Evolutionary conservation across 164 flowering plant species (phyloP).

Genomic region (Piper betle): DNA sequence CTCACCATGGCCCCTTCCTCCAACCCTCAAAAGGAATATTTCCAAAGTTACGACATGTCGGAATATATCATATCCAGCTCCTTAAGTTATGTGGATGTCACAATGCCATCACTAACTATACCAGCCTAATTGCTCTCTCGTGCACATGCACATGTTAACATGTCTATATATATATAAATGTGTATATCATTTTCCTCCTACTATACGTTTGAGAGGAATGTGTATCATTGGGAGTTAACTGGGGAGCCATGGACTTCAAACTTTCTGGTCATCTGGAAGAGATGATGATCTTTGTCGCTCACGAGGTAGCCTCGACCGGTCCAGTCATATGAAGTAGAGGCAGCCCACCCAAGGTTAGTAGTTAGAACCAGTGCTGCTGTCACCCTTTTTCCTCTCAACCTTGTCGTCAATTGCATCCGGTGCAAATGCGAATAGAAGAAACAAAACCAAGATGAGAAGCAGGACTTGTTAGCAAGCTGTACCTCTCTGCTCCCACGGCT

Average conservation of each 20-base stretch:
- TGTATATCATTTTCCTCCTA: neutral
- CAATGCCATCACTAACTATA: neutral
- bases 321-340: neutral
- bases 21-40: conserved; percentile 6
- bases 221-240: no score
- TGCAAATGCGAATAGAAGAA: neutral
- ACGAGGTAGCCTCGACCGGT: neutral
- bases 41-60: conserved; percentile 10
- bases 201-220: neutral
- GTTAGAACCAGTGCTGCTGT: neutral
- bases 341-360: neutral
- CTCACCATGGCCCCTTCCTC: neutral
- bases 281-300: neutral
- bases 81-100: neutral
- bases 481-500: no score
- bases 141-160: neutral
- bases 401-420: neutral
- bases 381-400: neutral
- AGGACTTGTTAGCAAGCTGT: neutral
- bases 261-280: neutral
- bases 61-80: neutral
- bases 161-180: neutral
- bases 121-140: neutral
- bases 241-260: neutral
- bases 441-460: neutral